These are phyloP conservation scores for Trichaptum fuscoviolaceum DNA, from an alignment of 768 basidiomycete genomes.

Conservation along the genomic window DNA sequence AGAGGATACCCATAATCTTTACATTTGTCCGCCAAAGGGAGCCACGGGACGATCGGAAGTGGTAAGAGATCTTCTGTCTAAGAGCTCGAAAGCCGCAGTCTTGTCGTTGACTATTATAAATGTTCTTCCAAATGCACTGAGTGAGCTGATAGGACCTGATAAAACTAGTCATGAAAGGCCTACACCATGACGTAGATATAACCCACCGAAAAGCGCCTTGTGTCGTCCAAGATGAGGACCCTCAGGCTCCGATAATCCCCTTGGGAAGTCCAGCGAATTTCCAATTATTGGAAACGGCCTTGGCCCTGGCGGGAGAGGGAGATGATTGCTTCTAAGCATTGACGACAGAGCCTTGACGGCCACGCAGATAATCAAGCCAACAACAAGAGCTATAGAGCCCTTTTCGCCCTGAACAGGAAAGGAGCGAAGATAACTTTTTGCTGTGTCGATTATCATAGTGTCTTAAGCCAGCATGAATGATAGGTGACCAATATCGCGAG, in stretches of 20 bases:
- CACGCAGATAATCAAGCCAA: not conserved
- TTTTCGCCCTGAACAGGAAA: no score
- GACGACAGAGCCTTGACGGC: not conserved
- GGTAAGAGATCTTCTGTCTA: constrained; percentile 11
- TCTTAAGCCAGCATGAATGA: no score
- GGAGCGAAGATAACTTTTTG: no score
- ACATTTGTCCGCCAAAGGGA: not conserved
- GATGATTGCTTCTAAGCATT: not conserved
- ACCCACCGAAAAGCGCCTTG: not conserved
- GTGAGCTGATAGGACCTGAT: not conserved
- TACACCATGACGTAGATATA: no score
- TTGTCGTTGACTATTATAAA: constrained; percentile 14
- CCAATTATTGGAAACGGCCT: constrained; percentile 7
- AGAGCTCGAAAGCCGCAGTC: constrained; percentile 9
- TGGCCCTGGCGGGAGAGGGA: constrained; percentile 3
- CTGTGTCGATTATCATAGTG: no score
- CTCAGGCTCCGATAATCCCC: not conserved
- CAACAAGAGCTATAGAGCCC: not conserved
- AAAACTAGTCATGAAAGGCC: no score
- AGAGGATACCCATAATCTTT: not conserved
- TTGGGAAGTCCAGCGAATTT: constrained; percentile 9
- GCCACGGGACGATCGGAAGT: constrained; percentile 13
- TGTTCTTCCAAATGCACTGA: not conserved
- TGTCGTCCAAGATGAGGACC: not conserved
- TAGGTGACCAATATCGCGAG: no score